Evolutionary conservation across 164 flowering plant species (phyloP), one percentile per base, ranked within the genome.

Genomic region (Chloranthus sessilifolius): DNA sequence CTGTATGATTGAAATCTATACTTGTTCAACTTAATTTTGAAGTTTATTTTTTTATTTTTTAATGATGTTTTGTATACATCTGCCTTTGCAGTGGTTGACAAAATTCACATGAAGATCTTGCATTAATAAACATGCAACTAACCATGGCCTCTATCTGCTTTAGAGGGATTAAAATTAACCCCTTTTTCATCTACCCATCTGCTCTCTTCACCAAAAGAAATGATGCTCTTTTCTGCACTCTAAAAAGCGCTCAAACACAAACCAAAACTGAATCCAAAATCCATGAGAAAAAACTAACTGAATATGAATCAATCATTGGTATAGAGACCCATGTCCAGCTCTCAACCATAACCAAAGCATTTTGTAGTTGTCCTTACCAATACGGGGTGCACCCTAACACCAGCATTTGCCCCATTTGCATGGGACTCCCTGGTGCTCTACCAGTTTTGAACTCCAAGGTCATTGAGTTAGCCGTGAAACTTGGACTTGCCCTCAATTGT

Each of bases 261-360:
- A 38, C 28, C 44, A 26, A 27, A 9, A 52, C 21, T n/a, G n/a
- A n/a, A n/a, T n/a, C n/a, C n/a, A 27, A 51, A 27, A 8, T 22
- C 4, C 40, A 6, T 48, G 74, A 76, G 38, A 67, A 68, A 45
- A 38, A 69, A 11, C 36, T 53, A 12, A 60, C 67, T 50, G 81
- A 80, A 25, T 90, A 81, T 66, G 98, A 87, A 59, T 74, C 96
- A 35, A 44, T 91, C 30, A 83, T 91, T 52, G 98, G 98, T 10
- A 85, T 91, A 49, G 96, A 91, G 64, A 91, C 98, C 31, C 98
- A 87, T 71, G 96, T 91, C 19, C 96, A 91, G 61, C 85, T 87
- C 40, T 59, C 74, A 20, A 91, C 98, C 28, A 66, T 56, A 30
- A 87, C 92, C 45, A 91, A 91, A 71, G 96, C 95, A 55, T 91